These are phyloP conservation scores for Aspergillus alliaceus DNA, from an alignment of 2,329 filamentous ascomycete genomes.

Conservation along the genomic window DNA sequence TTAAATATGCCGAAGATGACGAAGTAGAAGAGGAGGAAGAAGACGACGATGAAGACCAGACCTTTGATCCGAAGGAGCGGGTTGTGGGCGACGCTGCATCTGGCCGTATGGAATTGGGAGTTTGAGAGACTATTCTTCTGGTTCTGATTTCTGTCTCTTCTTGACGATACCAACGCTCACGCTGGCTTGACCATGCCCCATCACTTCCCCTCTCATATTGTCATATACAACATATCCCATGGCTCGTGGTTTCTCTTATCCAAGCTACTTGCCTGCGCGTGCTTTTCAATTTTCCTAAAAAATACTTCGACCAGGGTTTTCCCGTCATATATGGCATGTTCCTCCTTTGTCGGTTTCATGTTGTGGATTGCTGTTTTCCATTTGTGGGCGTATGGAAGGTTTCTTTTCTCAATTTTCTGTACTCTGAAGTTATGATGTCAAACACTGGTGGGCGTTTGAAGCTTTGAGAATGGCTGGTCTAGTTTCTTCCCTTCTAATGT, in stretches of 20 bases:
- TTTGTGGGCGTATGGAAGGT: slow-evolving; percentile 29
- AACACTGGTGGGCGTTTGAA: slow-evolving; percentile 26
- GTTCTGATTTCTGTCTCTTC: not conserved
- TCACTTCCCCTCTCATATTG: not conserved
- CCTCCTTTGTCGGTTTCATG: slow-evolving; percentile 1
- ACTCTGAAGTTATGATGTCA: slow-evolving; percentile 28
- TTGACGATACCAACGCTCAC: slow-evolving; percentile 1
- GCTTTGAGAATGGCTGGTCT: slow-evolving; percentile 25
- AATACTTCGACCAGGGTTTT: not conserved
- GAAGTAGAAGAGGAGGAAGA: slow-evolving; percentile 51
- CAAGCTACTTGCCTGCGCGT: not conserved
- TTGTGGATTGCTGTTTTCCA: slow-evolving; percentile 6
- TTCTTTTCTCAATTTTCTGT: slow-evolving; percentile 26
- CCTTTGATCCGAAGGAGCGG: slow-evolving; percentile 22
- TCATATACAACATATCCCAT: not conserved
- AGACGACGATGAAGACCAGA: slow-evolving; percentile 40
- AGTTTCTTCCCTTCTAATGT: slow-evolving; percentile 23
- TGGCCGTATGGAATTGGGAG: slow-evolving; percentile 39
- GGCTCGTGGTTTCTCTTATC: not conserved
- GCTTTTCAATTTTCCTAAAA: not conserved
- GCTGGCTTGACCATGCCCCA: not conserved
- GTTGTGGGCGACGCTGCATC: slow-evolving; percentile 31
- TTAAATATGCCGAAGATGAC: slow-evolving; percentile 72
- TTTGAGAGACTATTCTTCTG: slow-evolving; percentile 19
- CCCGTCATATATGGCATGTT: slow-evolving; percentile 3